Percentiles rank a stretch among this genome's conserved stretches.
phyloP scores from a whole-genome alignment of 441 rosid species.

The Isatis lusitanica region DNA sequence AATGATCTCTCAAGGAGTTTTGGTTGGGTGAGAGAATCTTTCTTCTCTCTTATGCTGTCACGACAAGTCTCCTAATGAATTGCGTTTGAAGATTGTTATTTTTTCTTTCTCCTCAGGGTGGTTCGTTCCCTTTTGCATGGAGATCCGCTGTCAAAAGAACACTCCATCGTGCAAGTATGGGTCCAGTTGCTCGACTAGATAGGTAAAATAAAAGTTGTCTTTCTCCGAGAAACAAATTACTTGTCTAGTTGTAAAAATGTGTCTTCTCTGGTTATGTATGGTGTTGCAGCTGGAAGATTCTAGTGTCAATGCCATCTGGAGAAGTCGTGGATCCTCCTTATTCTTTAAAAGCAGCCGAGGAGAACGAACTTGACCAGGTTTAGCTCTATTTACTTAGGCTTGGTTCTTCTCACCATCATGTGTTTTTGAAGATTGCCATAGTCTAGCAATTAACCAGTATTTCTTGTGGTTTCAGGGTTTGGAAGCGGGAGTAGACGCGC shows the following conservation, averaged over 20 bases:
- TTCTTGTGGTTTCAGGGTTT: slow-evolving; percentile 51
- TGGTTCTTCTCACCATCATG: slow-evolving; percentile 1
- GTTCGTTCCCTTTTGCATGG: slow-evolving; percentile 88
- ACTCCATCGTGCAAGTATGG: slow-evolving; percentile 58
- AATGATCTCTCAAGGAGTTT: slow-evolving; percentile 88
- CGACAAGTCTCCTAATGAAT: slow-evolving; percentile 1
- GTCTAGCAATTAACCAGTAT: background rate
- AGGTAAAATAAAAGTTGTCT: too few relatives aligned
- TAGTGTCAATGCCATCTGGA: slow-evolving; percentile 61
- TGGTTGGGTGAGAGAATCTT: slow-evolving; percentile 71
- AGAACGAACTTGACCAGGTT: slow-evolving; percentile 64
- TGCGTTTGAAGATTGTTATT: background rate
- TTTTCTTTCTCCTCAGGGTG: slow-evolving; percentile 50
- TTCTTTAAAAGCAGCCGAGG: slow-evolving; percentile 60
- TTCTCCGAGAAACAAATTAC: background rate
- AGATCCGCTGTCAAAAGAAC: slow-evolving; percentile 74
- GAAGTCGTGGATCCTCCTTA: slow-evolving; percentile 66
- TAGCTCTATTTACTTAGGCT: slow-evolving; percentile 1
- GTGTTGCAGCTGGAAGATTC: slow-evolving; percentile 65
- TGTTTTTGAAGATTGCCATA: background rate
- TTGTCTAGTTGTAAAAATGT: background rate
- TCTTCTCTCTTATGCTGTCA: slow-evolving; percentile 3
- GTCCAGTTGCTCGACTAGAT: slow-evolving; percentile 62
- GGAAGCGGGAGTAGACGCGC: slow-evolving; percentile 47
- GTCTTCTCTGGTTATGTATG: background rate